Conservation (phyloP, 495 filamentous ascomycete genomes). For the Neurospora terricola region DNA sequence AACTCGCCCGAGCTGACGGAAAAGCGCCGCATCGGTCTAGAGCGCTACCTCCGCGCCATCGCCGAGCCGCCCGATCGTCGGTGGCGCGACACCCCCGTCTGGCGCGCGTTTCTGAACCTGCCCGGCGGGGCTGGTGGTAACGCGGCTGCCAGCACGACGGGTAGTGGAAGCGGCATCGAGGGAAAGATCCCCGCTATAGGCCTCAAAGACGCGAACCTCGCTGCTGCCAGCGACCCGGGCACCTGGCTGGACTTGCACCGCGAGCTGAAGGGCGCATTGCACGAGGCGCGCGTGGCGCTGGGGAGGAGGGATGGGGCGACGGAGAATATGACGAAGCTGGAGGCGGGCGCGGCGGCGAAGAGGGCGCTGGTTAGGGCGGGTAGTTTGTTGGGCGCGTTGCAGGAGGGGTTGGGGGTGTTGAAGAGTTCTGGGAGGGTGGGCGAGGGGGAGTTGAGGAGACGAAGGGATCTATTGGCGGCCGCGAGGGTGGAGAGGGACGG, state of each 20-base stretch:
- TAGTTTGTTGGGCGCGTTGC: constrained; percentile 54
- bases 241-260: constrained; percentile 82
- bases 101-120: constrained; percentile 80
- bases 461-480: constrained; percentile 67
- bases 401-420: constrained; percentile 56
- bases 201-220: constrained; percentile 22
- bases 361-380: constrained; percentile 66
- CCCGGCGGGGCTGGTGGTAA: constrained; percentile 35
- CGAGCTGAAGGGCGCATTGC: constrained; percentile 72
- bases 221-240: constrained; percentile 59
- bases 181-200: constrained; percentile 27
- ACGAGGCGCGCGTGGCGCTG: constrained; percentile 68
- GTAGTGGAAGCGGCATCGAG: constrained; percentile 19
- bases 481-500: constrained; percentile 79
- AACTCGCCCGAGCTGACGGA: constrained; percentile 69
- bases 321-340: constrained; percentile 39
- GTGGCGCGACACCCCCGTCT: constrained; percentile 78
- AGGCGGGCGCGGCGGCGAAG: constrained; percentile 75
- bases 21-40: constrained; percentile 62
- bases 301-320: constrained; percentile 66
- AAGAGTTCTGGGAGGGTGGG: constrained; percentile 44
- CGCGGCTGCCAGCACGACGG: constrained; percentile 34
- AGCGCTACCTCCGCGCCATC: constrained; percentile 73
- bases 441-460: constrained; percentile 76
- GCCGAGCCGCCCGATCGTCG: constrained; percentile 63